A percentile compares a stretch with the other conserved stretches of the same genome.
Evolutionary conservation across 768 basidiomycete genomes (phyloP).

Genomic region (Chalciporus sphaerocephalus): DNA sequence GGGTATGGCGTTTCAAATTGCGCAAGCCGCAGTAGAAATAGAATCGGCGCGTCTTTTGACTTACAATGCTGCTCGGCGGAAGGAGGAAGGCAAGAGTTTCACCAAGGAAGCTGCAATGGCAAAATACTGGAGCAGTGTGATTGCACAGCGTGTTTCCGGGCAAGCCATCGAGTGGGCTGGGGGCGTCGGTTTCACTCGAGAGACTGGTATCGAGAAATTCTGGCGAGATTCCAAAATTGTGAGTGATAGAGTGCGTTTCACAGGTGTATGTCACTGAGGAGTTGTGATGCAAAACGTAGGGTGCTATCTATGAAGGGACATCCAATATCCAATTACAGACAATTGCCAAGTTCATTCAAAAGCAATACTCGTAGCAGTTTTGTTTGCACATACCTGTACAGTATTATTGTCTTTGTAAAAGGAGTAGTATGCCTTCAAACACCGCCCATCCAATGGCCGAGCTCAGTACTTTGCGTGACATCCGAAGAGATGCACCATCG

Average conservation of each 20-base stretch:
- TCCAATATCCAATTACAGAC: constrained; percentile 98
- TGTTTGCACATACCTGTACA: background rate
- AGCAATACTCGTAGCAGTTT: constrained; percentile 59
- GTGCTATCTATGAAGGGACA: constrained; percentile 91
- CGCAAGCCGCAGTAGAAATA: constrained; percentile 84
- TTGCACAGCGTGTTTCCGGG: constrained; percentile 86
- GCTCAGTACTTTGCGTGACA: constrained; percentile 81
- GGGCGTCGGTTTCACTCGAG: constrained; percentile 87
- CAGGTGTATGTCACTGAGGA: constrained; percentile 1
- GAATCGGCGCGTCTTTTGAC: constrained; percentile 87
- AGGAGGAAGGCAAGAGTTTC: constrained; percentile 85
- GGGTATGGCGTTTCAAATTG: constrained; percentile 93
- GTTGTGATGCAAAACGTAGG: constrained; percentile 39
- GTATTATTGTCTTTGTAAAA: constrained; percentile 38
- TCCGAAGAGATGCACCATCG: constrained; percentile 77
- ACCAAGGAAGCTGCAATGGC: constrained; percentile 98
- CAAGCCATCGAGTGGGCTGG: constrained; percentile 95
- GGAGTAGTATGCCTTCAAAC: constrained; percentile 73
- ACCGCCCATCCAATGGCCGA: constrained; percentile 92
- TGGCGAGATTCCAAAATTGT: constrained; percentile 98
- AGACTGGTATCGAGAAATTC: constrained; percentile 94
- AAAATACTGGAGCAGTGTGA: constrained; percentile 85
- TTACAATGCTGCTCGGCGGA: constrained; percentile 93
- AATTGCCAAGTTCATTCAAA: constrained; percentile 88
- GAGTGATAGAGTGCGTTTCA: constrained; percentile 30